These are phyloP conservation scores for Rhizopogon rudus DNA, from an alignment of 768 basidiomycete species.

Conservation along the genomic window DNA sequence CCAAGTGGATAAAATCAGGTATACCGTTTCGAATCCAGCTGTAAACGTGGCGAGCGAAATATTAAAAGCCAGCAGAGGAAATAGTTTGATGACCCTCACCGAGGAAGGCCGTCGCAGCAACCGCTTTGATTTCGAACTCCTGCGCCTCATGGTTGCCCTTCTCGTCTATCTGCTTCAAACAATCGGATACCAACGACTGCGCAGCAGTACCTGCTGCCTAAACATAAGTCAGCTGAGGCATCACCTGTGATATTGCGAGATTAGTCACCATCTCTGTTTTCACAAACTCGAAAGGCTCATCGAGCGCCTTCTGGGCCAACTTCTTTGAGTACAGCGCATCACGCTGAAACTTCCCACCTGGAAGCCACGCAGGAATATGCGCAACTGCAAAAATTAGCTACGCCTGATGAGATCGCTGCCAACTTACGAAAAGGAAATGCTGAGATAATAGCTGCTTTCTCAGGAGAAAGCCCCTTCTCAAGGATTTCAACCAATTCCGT, in stretches of 20 bases:
- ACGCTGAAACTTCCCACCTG: conserved; percentile 7
- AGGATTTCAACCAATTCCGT: conserved; percentile 7
- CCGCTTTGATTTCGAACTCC: conserved; percentile 16
- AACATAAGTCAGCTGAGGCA: neutral
- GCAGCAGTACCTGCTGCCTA: conserved; percentile 17
- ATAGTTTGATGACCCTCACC: conserved; percentile 6
- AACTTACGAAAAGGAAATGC: conserved; percentile 17
- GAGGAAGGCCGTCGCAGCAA: conserved; percentile 14
- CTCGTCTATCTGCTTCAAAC: conserved; percentile 3
- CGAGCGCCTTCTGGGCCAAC: conserved; percentile 9
- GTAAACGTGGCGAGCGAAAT: neutral
- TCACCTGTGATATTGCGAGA: neutral
- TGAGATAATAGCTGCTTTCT: conserved; percentile 14
- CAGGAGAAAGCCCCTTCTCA: conserved; percentile 10
- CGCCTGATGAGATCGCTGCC: neutral
- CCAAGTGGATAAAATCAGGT: neutral
- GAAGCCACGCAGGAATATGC: conserved; percentile 16
- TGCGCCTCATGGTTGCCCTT: neutral
- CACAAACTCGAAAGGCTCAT: conserved; percentile 19
- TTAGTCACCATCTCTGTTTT: conserved; percentile 5
- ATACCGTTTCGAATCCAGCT: neutral
- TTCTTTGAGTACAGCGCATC: conserved; percentile 7
- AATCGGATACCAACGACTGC: conserved; percentile 17
- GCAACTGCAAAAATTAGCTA: conserved; percentile 7
- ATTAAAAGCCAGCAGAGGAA: neutral